Evolutionary conservation across 163 green algal species (phyloP), one percentile per base, ranked within the genome.

Genomic region (Trebouxiophyceae sp.): DNA sequence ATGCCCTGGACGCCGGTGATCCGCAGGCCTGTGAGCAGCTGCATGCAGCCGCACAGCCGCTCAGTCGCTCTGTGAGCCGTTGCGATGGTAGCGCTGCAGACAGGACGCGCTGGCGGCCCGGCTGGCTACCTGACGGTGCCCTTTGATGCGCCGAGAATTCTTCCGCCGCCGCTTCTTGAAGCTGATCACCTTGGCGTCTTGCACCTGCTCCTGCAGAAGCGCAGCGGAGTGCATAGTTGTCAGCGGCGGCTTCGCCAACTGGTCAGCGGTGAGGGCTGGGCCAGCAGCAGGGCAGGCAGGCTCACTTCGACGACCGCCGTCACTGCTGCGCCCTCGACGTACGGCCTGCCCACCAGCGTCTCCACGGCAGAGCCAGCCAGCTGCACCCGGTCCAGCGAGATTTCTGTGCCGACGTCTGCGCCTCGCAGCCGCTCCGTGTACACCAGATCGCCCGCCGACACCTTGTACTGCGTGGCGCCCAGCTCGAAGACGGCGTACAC

Each of bases 111-210:
- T n/a, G n/a, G n/a, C n/a, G n/a, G n/a, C n/a, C n/a, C n/a, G n/a
- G n/a, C n/a, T n/a, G n/a, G n/a, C n/a, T 45, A 81, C 76, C 76
- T 84, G 79, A 6, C 91, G 75, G 57, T 93, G 81, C 0, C 84
- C 90, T 24, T 84, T 79, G 27, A 85, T 76, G 29, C 86, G 76
- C 20, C 75, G 73, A 50, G 92, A 96, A 62, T 94, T 86, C 58
- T 96, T 97, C 45, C 89, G 67, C 19, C 80, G 70, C 67, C 91
- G 87, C 73, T 95, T 97, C 70, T 97, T 91, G 79, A 96, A 97
- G 31, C 95, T 86, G 26, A 95, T 81, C 65, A 95, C 82, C 74
- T 97, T 96, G 56, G 79, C 87, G 45, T 97, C 89, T 29, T 83
- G 75, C 29, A 97, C 89, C 57, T 95, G 88, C 73, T 95, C 89